Conservation (phyloP, 1,284 basidiomycete species). For the Apiotrichum mycotoxinovorans region DNA sequence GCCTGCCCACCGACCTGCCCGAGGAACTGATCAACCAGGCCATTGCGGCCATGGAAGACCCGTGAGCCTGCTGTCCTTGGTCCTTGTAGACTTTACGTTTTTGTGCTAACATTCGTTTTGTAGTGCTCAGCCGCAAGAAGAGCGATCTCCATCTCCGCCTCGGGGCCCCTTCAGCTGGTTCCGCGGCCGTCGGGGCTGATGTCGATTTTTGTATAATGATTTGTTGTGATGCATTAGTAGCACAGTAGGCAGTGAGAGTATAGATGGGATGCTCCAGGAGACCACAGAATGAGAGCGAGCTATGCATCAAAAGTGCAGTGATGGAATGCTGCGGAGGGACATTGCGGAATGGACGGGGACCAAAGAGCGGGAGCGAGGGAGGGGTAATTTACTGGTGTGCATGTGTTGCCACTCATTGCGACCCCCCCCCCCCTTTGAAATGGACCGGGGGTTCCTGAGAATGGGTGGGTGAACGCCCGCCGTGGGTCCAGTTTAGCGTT, state of each 20-base stretch:
- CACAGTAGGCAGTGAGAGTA: background rate
- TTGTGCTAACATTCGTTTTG: background rate
- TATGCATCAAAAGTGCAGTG: no score
- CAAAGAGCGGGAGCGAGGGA: no score
- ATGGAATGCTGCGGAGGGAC: no score
- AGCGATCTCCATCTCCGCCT: background rate
- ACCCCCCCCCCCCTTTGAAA: no score
- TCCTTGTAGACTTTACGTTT: background rate
- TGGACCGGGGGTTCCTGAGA: no score
- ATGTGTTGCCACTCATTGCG: no score
- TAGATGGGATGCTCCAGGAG: no score
- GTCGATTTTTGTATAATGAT: background rate
- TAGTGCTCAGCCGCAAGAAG: background rate
- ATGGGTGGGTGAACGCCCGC: no score
- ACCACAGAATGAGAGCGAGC: background rate
- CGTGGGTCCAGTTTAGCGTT: no score
- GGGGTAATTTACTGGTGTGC: no score
- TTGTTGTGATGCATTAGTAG: conserved; percentile 8
- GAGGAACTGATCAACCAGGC: conserved; percentile 50
- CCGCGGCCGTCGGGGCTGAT: background rate
- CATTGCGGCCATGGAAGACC: conserved; percentile 44
- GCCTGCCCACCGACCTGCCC: conserved; percentile 49
- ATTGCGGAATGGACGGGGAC: no score
- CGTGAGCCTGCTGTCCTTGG: conserved; percentile 9
- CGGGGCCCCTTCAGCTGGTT: conserved; percentile 2